A percentile compares a stretch with the other conserved stretches of the same genome.
phyloP scores from a whole-genome alignment of 225 moss, liverwort and hornwort species.

The Pleurozium schreberi region DNA sequence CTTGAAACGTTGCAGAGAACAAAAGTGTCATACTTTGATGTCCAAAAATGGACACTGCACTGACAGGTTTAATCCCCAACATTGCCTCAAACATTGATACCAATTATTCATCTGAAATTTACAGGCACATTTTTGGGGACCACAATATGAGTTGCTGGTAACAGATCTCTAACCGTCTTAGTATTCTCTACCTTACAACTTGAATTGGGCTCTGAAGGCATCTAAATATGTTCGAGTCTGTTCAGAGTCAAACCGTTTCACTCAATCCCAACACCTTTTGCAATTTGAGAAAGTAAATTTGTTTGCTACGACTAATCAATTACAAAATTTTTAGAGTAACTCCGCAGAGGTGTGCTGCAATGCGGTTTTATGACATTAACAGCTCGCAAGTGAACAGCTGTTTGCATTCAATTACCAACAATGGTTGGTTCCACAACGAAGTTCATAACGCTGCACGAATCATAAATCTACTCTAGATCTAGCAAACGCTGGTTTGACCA shows the following conservation, averaged over 20 bases:
- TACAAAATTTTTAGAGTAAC: neutral
- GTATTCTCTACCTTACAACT: neutral
- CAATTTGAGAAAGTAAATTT: neutral
- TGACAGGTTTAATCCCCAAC: neutral
- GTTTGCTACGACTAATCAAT: neutral
- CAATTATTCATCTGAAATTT: neutral
- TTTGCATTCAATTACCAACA: neutral
- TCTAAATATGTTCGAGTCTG: neutral
- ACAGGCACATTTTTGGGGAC: too few species aligned
- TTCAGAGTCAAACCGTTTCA: neutral
- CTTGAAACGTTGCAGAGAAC: neutral
- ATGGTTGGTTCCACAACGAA: neutral
- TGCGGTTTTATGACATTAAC: neutral
- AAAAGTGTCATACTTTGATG: neutral
- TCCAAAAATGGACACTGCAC: neutral
- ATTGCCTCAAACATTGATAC: neutral
- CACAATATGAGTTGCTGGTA: neutral
- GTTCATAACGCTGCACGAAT: neutral
- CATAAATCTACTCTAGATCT: neutral
- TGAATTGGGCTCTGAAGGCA: neutral
- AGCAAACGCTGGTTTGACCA: neutral
- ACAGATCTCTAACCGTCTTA: too few species aligned
- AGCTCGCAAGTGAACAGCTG: neutral
- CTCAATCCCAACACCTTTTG: neutral
- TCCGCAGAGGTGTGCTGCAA: neutral